Base-by-base conservation (phyloP, 352 stramenopile genomes). In the Globisporangium heterothallicum region DNA sequence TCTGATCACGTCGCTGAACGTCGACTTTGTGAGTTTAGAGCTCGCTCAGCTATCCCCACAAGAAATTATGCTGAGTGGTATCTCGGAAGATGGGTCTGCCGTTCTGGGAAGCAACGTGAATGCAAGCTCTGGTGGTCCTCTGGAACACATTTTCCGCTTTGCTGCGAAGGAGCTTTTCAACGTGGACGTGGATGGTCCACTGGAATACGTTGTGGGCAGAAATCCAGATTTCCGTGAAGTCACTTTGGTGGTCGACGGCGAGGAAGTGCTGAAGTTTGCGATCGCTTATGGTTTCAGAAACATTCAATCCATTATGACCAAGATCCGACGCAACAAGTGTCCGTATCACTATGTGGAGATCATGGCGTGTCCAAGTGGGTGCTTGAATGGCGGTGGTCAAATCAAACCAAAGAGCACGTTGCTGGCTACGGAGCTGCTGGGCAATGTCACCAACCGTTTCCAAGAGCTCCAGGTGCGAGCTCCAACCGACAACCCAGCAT, bases 321-420 rank as follows among this genome's bases (percentile, higher is more conserved):
- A 96, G 68, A 88, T 96, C 59, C 86, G 89, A n/a, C 74, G 85
- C 19, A 91, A 86, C 55, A 85, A 83, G 59, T 96, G 87, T 44
- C 77, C 80, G 35, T 97, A 97, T 69, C 80, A 98, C 70, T 99
- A 98, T 70, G 88, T 99, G 10, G 97, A 99, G 75, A 92, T 98
- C 57, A 99, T 99, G 96, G 97, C 97, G 42, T 99, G 97, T 59
- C 96, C 96, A n/a, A 94, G 88, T 46, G 97, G 97, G 6, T 99
- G 97, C 59, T 64, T 98, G 34, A 99, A 98, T 64, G 97, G 97
- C 49, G 97, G 97, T 32, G 97, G 96, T 13, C 94, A 98, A 70
- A 90, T 96, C 62, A 88, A 83, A 54, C 77, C 82, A 0, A 73
- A 74, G 59, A 83, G 63, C 41, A 86, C 72, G 22, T 51, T 86